These are phyloP conservation scores for Phellopilus nigrolimitatus DNA, from an alignment of 1,284 basidiomycete genomes.

Conservation along the genomic window DNA sequence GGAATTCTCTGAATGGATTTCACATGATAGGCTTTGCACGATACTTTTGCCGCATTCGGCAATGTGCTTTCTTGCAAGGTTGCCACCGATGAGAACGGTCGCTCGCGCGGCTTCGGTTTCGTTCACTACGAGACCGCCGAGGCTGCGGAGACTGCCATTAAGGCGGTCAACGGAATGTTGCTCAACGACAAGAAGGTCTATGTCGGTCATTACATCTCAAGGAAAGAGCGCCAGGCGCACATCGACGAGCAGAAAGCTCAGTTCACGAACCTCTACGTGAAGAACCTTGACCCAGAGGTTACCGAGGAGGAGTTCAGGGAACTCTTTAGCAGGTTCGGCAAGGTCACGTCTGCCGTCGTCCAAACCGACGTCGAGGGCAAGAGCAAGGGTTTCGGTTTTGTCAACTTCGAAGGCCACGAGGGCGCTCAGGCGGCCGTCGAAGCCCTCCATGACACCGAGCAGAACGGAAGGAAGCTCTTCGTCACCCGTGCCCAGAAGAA, in stretches of 20 bases:
- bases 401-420: slow-evolving; percentile 94
- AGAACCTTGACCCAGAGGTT: slow-evolving; percentile 89
- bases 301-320: slow-evolving; percentile 85
- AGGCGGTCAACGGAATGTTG: slow-evolving; percentile 98
- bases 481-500: slow-evolving; percentile 99
- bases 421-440: slow-evolving; percentile 91
- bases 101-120: slow-evolving; percentile 95
- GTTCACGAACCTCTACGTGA: slow-evolving; percentile 98
- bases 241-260: slow-evolving; percentile 95
- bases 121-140: slow-evolving; percentile 99
- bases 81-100: slow-evolving; percentile 89
- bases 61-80: slow-evolving; percentile 99
- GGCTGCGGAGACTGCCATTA: slow-evolving; percentile 94
- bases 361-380: slow-evolving; percentile 83
- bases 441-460: slow-evolving; percentile 82
- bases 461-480: slow-evolving; percentile 89
- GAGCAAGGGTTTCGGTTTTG: slow-evolving; percentile 97
- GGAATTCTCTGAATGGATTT: slow-evolving; percentile 5
- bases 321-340: slow-evolving; percentile 79
- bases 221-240: slow-evolving; percentile 98
- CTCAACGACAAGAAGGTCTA: slow-evolving; percentile 99
- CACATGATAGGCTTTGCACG: slow-evolving; percentile 80
- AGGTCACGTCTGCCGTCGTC: slow-evolving; percentile 86
- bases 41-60: slow-evolving; percentile 99
- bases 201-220: slow-evolving; percentile 96